These are phyloP conservation scores for Phaeoacremonium minimum DNA, from an alignment of 2,329 filamentous ascomycete species.

Conservation along the genomic window DNA sequence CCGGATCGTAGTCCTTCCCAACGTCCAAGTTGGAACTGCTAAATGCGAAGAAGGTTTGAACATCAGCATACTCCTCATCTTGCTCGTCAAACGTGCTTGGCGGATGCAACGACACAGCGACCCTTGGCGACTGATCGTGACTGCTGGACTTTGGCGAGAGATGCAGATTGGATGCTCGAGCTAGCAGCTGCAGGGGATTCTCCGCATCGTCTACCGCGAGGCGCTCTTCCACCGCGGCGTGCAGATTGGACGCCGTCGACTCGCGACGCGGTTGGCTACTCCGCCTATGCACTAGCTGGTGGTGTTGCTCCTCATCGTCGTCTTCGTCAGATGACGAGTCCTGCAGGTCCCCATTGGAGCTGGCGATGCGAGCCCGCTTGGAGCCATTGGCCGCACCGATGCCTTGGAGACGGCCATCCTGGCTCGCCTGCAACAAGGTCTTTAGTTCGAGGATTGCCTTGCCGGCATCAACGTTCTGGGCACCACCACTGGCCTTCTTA, in stretches of 20 bases:
- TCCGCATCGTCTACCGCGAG: conserved; percentile 68
- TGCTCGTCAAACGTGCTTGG: conserved; percentile 19
- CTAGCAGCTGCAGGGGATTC: conserved; percentile 69
- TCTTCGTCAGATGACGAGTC: conserved; percentile 26
- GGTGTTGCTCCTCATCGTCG: conserved; percentile 23
- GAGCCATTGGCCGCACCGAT: conserved; percentile 10
- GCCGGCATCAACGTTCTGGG: conserved; percentile 37
- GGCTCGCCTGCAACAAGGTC: conserved; percentile 27
- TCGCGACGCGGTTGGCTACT: conserved; percentile 15
- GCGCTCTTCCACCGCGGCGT: conserved; percentile 37
- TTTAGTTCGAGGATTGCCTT: conserved; percentile 39
- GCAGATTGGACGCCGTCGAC: conserved; percentile 17
- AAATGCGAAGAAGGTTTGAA: conserved; percentile 64
- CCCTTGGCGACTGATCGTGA: conserved; percentile 9
- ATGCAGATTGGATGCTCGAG: conserved; percentile 65
- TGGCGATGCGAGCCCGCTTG: conserved; percentile 13
- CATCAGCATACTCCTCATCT: conserved; percentile 34
- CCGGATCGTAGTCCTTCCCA: conserved; percentile 61
- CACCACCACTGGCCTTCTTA: conserved; percentile 40
- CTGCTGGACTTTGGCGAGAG: conserved; percentile 35
- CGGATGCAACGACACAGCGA: conserved; percentile 9
- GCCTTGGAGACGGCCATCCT: conserved; percentile 11
- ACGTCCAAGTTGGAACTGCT: conserved; percentile 60
- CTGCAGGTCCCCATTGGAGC: conserved; percentile 20
- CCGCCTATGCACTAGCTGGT: no score